Base-by-base conservation (phyloP, 306 rosid species). In the Trifolium pratense region DNA sequence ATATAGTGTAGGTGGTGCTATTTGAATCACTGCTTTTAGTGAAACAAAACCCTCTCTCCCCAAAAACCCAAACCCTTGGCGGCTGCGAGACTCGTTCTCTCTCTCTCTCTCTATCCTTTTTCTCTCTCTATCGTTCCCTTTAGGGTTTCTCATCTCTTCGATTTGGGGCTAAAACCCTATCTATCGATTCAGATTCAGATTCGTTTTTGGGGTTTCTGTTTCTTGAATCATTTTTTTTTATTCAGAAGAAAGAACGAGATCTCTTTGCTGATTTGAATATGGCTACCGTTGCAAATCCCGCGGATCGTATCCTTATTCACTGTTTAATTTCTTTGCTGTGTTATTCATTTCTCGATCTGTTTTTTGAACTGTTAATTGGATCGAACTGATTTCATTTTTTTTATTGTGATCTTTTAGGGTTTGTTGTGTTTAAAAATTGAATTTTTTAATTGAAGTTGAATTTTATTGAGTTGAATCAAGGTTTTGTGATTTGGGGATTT, bases 1-100 rank as follows among this genome's bases (percentile, higher is more conserved):
- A 76, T 78, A 75, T 87, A 87, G 84, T 84, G 88, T 86, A 29
- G 85, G 62, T 85, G 85, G 91, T 81, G 93, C 97, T 93, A 93
- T 93, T 93, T 93, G 98, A 93, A 93, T 93, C 98, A 86, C 92
- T 88, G 86, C 91, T 89, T 91, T 86, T 56, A 87, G 82, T 75
- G 71, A 85, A 78, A 57, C 87, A 86, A 93, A 93, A 82, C 97
- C 97, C 98, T 91, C 88, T 91, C 66, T 88, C 74, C 63, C 82
- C 78, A 81, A 90, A 79, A 91, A 86, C 97, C 91, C 96, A 88
- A 91, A 91, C 96, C 97, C 93, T 87, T 93, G 97, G 98, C 98
- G 98, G 98, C 97, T 91, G 95, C 82, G 87, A 84, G 90, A 84
- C 89, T 85, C 91, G 76, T 86, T 83, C 81, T 73, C 58, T n/a